Evolutionary conservation across 2,329 filamentous ascomycete genomes (phyloP).

Genomic region (Epichloe uncinata): DNA sequence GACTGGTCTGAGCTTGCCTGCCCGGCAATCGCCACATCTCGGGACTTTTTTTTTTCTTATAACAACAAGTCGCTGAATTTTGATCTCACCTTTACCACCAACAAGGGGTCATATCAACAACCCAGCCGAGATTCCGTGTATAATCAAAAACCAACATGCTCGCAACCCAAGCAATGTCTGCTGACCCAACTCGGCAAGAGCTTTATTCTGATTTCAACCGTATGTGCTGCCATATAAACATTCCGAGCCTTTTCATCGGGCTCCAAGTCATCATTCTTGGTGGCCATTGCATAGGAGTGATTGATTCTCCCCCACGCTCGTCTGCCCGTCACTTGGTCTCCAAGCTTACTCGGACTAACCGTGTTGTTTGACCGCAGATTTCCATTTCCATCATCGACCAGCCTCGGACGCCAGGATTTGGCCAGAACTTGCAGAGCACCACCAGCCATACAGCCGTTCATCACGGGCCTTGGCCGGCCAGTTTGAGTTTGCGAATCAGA

Average conservation of each 20-base stretch:
- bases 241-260: no score
- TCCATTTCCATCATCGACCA: background rate
- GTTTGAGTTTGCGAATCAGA: background rate
- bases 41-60: background rate
- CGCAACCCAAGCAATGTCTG: conserved; percentile 3
- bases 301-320: no score
- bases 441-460: background rate
- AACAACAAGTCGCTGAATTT: no score
- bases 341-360: no score
- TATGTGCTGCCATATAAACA: background rate
- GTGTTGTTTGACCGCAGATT: no score
- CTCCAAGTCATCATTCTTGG: no score
- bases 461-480: background rate
- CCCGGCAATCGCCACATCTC: background rate
- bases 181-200: background rate
- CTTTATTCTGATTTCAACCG: background rate
- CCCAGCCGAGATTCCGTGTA: no score
- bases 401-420: background rate
- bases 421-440: background rate
- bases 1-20: background rate
- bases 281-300: no score
- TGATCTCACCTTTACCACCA: no score
- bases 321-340: no score
- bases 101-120: no score
- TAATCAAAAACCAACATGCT: background rate